Percentiles rank a stretch among this genome's conserved stretches.
These are phyloP conservation scores for Suillus variegatus DNA, from an alignment of 768 basidiomycete genomes.

Conservation along the genomic window DNA sequence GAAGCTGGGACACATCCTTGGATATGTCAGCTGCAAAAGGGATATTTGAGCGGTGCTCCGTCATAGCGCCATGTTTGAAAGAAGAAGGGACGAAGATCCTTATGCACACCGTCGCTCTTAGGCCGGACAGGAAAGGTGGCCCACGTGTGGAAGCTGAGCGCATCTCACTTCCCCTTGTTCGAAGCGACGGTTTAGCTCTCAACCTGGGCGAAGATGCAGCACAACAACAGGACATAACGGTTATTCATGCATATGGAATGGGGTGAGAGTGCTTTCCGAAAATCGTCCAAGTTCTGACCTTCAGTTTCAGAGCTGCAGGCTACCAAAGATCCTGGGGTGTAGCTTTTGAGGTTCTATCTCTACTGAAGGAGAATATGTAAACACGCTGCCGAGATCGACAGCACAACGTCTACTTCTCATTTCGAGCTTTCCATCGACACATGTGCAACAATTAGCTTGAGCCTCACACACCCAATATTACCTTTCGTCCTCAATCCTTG, in stretches of 20 bases:
- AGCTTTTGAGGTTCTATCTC: conserved; percentile 36
- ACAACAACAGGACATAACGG: conserved; percentile 25
- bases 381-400: neutral
- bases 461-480: neutral
- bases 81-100: conserved; percentile 42
- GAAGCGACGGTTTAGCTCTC: conserved; percentile 9
- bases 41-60: conserved; percentile 51
- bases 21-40: conserved; percentile 39
- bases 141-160: conserved; percentile 54
- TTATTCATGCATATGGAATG: conserved; percentile 64
- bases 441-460: neutral
- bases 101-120: conserved; percentile 57
- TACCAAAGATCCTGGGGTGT: conserved; percentile 48
- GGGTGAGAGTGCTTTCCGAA: conserved; percentile 37
- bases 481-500: neutral
- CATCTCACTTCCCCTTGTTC: conserved; percentile 36
- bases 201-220: conserved; percentile 14
- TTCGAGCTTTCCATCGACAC: neutral
- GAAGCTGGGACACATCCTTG: conserved; percentile 54
- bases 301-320: conserved; percentile 32
- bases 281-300: conserved; percentile 16
- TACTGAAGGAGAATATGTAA: conserved; percentile 20
- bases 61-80: conserved; percentile 37
- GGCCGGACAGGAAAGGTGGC: conserved; percentile 58
- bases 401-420: neutral